phyloP scores from a whole-genome alignment of 768 basidiomycete species.

The Podaxis mareebaensis region DNA sequence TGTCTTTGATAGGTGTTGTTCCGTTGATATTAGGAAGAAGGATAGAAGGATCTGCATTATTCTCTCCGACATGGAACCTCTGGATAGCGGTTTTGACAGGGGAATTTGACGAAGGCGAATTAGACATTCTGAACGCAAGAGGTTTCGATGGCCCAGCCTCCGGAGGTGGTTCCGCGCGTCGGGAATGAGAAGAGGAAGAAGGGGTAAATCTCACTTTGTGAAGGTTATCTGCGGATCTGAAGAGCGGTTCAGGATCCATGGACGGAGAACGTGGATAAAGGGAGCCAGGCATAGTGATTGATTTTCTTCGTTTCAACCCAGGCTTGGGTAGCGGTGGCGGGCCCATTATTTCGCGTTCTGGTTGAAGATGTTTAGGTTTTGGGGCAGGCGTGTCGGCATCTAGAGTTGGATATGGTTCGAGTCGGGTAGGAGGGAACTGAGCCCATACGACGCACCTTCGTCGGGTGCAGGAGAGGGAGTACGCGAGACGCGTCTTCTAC shows the following conservation, averaged over 20 bases:
- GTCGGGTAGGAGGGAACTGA: not conserved
- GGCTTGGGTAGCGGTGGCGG: slow-evolving; percentile 8
- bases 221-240: not conserved
- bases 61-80: slow-evolving; percentile 43
- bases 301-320: slow-evolving; percentile 39
- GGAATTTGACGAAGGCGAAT: slow-evolving; percentile 23
- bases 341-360: slow-evolving; percentile 7
- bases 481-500: slow-evolving; percentile 1
- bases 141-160: not conserved
- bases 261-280: slow-evolving; percentile 75
- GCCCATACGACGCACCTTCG: not conserved
- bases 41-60: slow-evolving; percentile 54
- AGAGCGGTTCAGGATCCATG: slow-evolving; percentile 47
- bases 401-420: not conserved
- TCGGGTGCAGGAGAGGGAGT: slow-evolving; percentile 3
- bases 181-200: not conserved
- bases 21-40: slow-evolving; percentile 41
- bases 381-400: not conserved
- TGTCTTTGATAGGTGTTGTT: slow-evolving; percentile 29
- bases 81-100: slow-evolving; percentile 53
- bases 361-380: not conserved
- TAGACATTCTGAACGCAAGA: not conserved
- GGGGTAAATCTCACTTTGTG: slow-evolving; percentile 1
- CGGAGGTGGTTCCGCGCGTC: not conserved
- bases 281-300: slow-evolving; percentile 76